Percentiles rank a stretch among this genome's conserved stretches.
These are phyloP conservation scores for Trifolium subterraneum DNA, from an alignment of 306 rosid genomes.

Conservation along the genomic window DNA sequence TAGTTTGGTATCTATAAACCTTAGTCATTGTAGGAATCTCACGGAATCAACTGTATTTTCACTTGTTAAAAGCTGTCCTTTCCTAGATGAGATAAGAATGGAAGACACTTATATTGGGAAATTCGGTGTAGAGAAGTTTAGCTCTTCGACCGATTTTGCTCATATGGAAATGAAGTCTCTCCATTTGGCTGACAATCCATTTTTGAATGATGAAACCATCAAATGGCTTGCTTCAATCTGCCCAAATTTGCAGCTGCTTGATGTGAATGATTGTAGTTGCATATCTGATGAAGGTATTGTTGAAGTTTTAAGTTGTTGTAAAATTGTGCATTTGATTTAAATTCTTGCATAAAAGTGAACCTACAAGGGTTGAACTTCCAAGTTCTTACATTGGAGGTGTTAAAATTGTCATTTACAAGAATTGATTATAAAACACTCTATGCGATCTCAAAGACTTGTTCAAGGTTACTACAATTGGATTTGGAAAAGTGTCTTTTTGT, in stretches of 20 bases:
- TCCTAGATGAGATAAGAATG: conserved; percentile 56
- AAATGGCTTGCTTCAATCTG: conserved; percentile 46
- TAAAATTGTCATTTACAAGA: conserved; percentile 38
- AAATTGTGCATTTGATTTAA: conserved; percentile 53
- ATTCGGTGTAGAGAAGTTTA: background rate
- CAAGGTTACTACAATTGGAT: conserved; percentile 48
- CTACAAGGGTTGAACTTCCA: background rate
- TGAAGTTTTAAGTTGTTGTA: conserved; percentile 55
- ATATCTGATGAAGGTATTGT: conserved; percentile 29
- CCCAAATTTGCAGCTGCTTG: conserved; percentile 59
- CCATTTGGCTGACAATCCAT: conserved; percentile 43
- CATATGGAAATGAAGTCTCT: conserved; percentile 56
- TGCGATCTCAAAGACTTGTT: conserved; percentile 56
- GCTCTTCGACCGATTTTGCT: conserved; percentile 16
- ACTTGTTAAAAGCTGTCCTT: conserved; percentile 53
- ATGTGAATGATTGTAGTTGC: conserved; percentile 45
- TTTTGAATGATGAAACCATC: conserved; percentile 37
- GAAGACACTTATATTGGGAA: conserved; percentile 39
- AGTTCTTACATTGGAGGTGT: conserved; percentile 54
- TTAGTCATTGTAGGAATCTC: conserved; percentile 47
- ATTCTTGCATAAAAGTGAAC: conserved; percentile 25
- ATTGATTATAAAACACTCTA: conserved; percentile 59
- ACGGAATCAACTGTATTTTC: conserved; percentile 19
- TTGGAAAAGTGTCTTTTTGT: conserved; percentile 52
- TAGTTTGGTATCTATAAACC: conserved; percentile 53